Evolutionary conservation across 768 basidiomycete species (phyloP).

Genomic region (Lentinula lateritia): DNA sequence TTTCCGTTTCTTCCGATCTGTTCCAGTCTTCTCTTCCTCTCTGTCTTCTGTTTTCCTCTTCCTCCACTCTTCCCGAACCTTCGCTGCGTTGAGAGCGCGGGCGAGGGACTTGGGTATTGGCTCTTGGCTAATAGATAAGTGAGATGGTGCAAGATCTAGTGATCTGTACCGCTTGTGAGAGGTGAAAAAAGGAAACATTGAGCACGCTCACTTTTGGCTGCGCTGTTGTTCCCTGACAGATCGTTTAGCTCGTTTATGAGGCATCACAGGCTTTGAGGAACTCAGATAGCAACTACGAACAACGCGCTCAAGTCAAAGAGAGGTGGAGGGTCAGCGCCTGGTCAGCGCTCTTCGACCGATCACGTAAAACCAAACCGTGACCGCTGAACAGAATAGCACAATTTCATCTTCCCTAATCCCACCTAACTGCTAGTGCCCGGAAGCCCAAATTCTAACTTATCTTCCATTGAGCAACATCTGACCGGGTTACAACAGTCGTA

Average conservation of each 20-base stretch:
- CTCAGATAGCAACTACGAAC: not conserved
- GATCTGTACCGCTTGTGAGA: conserved; percentile 29
- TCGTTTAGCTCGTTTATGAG: conserved; percentile 60
- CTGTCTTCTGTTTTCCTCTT: conserved; percentile 34
- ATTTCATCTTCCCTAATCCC: not conserved
- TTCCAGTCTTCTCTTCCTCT: conserved; percentile 15
- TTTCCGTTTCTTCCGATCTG: conserved; percentile 11
- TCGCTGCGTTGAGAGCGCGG: conserved; percentile 59
- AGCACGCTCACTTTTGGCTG: conserved; percentile 32
- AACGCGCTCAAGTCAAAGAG: not conserved
- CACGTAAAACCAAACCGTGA: not conserved
- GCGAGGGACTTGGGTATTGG: conserved; percentile 63
- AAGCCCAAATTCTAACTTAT: not conserved
- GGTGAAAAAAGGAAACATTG: not conserved
- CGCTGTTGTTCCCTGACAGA: conserved; percentile 39
- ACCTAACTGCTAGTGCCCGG: not conserved
- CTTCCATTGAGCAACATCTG: not conserved
- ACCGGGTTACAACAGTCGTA: not conserved
- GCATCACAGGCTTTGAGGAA: conserved; percentile 31
- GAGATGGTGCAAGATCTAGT: conserved; percentile 43
- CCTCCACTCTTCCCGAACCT: conserved; percentile 50
- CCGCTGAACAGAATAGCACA: not conserved
- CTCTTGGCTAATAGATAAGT: conserved; percentile 42
- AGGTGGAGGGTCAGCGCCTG: too few species aligned
- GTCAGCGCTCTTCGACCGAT: too few species aligned